Conservation (phyloP, 176 grass and related monocot species). For the Carex littledalei region DNA sequence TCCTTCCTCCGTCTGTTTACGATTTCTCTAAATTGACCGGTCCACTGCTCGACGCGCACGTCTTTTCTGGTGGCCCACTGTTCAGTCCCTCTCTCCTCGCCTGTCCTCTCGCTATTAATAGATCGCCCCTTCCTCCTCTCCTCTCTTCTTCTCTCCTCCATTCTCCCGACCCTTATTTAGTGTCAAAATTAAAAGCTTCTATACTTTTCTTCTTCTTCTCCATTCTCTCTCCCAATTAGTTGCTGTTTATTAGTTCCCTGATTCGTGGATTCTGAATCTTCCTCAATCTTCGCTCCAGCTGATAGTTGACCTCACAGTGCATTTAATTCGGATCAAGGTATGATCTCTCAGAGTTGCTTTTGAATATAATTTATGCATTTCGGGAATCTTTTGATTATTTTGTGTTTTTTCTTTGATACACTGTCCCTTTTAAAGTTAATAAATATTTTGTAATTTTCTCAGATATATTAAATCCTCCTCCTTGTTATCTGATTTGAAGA, state of each 20-base stretch:
- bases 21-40: conserved; percentile 12
- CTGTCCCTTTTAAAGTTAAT: neutral
- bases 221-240: neutral
- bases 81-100: neutral
- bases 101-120: conserved; percentile 53
- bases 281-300: neutral
- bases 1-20: neutral
- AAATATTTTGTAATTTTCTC: neutral
- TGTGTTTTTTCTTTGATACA: neutral
- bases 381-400: neutral
- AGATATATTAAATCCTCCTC: neutral
- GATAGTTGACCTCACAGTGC: neutral
- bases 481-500: neutral
- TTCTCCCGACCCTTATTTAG: neutral
- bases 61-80: conserved; percentile 13
- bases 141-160: conserved; percentile 22
- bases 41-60: conserved; percentile 27
- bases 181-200: neutral
- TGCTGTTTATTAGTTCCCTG: neutral
- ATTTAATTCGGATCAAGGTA: conserved; percentile 1
- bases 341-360: neutral
- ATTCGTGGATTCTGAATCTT: conserved; percentile 21
- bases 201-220: neutral
- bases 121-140: neutral
- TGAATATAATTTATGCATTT: neutral